Evolutionary conservation across 208 protist genomes (phyloP).

Genomic region (Leishmania tarentolae): DNA sequence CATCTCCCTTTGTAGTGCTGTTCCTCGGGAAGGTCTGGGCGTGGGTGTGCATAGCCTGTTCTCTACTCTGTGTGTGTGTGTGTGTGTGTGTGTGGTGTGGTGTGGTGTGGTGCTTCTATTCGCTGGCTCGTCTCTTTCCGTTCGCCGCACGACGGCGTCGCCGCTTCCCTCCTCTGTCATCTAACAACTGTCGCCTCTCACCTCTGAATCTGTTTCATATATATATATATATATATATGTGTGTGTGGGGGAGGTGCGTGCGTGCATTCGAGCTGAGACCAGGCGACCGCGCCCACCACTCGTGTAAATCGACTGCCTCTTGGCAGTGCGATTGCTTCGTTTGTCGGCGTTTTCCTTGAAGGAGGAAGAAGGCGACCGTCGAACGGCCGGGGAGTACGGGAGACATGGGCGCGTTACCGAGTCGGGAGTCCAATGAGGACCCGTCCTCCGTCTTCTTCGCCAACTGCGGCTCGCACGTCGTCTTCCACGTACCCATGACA

Average conservation of each 20-base stretch:
- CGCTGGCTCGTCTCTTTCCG: not conserved
- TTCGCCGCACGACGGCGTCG: not conserved
- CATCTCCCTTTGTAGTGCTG: not conserved
- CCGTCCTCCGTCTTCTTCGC: conserved; percentile 45
- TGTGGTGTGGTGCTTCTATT: no score
- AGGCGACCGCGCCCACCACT: not conserved
- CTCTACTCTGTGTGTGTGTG: not conserved
- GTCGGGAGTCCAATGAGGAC: conserved; percentile 57
- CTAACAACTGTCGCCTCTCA: no score
- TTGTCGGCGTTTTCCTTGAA: not conserved
- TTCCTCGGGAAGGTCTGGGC: not conserved
- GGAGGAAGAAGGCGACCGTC: not conserved
- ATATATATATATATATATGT: conserved; percentile 12
- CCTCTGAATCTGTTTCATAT: conserved; percentile 7
- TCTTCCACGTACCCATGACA: conserved; percentile 58
- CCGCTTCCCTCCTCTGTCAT: not conserved
- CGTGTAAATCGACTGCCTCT: not conserved
- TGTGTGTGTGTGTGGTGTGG: not conserved
- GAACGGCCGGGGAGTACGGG: not conserved
- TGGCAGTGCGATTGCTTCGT: not conserved
- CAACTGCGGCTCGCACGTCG: conserved; percentile 41
- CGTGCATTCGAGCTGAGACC: not conserved
- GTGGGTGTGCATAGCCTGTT: not conserved
- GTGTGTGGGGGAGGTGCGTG: not conserved
- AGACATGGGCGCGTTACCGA: conserved; percentile 61